phyloP scores from a whole-genome alignment of 2,329 filamentous ascomycete species.

The Balansia obtecta region DNA sequence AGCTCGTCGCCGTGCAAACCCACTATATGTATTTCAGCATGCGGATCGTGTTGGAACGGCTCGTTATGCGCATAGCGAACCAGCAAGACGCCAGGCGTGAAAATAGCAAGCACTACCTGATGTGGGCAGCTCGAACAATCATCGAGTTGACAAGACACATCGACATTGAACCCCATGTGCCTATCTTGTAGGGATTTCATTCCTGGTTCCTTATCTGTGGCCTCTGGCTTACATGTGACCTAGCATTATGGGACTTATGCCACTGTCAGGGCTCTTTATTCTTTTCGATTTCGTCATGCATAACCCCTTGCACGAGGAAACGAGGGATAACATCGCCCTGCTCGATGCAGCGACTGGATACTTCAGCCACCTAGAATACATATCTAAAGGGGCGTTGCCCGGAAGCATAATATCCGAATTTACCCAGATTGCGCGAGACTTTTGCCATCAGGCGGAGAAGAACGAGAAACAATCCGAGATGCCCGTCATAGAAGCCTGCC shows the following conservation, averaged over 20 bases:
- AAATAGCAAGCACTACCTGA: conserved; percentile 14
- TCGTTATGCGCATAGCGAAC: conserved; percentile 15
- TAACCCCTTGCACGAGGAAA: conserved; percentile 11
- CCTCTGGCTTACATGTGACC: background rate
- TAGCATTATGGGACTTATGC: conserved; percentile 10
- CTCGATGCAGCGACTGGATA: conserved; percentile 9
- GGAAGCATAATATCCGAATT: conserved; percentile 7
- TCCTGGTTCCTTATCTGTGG: background rate
- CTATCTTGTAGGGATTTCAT: conserved; percentile 18
- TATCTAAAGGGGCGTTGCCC: conserved; percentile 7
- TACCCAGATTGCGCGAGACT: conserved; percentile 2
- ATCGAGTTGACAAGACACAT: conserved; percentile 22
- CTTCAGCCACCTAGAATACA: conserved; percentile 8
- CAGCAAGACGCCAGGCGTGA: conserved; percentile 8
- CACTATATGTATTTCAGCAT: conserved; percentile 20
- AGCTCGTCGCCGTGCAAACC: conserved; percentile 14
- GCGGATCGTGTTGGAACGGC: conserved; percentile 18
- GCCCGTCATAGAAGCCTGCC: background rate
- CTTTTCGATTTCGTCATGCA: conserved; percentile 14
- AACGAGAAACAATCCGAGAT: background rate
- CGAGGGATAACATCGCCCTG: conserved; percentile 7
- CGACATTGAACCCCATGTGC: conserved; percentile 19
- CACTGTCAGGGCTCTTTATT: conserved; percentile 11
- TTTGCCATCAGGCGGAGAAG: conserved; percentile 2
- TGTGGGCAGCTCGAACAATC: conserved; percentile 18